phyloP scores from a whole-genome alignment of 2,329 filamentous ascomycete genomes.

The Epichloe bromicola region DNA sequence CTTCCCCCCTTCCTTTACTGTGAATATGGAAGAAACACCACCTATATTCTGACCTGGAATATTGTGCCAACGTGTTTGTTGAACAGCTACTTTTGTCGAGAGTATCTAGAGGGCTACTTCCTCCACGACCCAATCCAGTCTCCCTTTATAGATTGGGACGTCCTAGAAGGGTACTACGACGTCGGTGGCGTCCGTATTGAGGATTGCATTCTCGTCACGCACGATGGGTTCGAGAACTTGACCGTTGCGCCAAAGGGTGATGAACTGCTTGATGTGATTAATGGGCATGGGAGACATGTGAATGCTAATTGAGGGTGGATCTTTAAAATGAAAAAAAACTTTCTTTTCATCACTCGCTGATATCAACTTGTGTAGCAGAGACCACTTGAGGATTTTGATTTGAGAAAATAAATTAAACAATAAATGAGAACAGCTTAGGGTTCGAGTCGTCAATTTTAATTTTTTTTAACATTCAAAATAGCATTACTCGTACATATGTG shows the following conservation, averaged over 20 bases:
- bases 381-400: too few species aligned
- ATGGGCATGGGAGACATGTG: constrained; percentile 14
- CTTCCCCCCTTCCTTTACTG: not conserved
- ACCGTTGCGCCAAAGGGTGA: constrained; percentile 67
- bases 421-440: too few species aligned
- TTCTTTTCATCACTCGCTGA: too few species aligned
- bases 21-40: not conserved
- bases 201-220: constrained; percentile 73
- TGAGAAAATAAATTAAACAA: too few species aligned
- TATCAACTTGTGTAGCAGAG: too few species aligned
- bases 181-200: constrained; percentile 90
- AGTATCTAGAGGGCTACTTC: constrained; percentile 59
- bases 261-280: constrained; percentile 53
- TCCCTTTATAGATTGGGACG: constrained; percentile 50
- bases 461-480: not conserved
- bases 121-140: constrained; percentile 44
- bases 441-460: too few species aligned
- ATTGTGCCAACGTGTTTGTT: not conserved
- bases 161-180: constrained; percentile 56
- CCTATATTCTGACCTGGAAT: not conserved
- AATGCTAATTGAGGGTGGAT: not conserved
- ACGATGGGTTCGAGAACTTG: constrained; percentile 69
- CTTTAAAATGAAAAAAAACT: too few species aligned
- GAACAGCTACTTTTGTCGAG: constrained; percentile 57
- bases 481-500: not conserved